A percentile compares a stretch with the other conserved stretches of the same genome.
Conservation (phyloP, 176 grass and related monocot genomes). For the Saccharum officinarum region DNA sequence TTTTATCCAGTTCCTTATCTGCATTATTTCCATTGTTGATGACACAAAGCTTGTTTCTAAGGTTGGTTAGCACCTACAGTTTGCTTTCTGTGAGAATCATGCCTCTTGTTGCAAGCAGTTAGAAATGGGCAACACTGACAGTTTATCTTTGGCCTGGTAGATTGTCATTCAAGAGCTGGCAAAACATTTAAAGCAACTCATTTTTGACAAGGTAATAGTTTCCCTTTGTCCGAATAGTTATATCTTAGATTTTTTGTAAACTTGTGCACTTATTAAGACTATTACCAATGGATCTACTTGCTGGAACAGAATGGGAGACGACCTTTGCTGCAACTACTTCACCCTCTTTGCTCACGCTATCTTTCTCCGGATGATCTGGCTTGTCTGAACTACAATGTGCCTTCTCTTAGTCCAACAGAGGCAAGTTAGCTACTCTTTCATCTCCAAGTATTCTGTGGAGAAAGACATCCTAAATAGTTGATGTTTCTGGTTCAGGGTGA, state of each 20-base stretch:
- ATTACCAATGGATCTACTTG: constrained; percentile 21
- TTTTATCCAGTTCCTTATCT: constrained; percentile 67
- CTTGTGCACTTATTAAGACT: neutral
- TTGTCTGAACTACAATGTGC: constrained; percentile 71
- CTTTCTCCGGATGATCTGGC: constrained; percentile 65
- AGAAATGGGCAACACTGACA: neutral
- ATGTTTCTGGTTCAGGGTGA: constrained; percentile 50
- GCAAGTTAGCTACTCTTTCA: constrained; percentile 36
- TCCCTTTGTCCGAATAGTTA: neutral
- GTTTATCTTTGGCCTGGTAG: constrained; percentile 45
- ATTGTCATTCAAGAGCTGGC: constrained; percentile 65
- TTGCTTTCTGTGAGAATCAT: neutral
- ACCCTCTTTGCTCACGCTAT: constrained; percentile 76
- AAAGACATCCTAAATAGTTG: constrained; percentile 8
- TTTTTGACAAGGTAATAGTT: constrained; percentile 76
- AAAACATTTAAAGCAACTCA: constrained; percentile 65
- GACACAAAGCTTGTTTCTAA: constrained; percentile 92
- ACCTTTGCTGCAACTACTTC: constrained; percentile 71
- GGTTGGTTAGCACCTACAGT: constrained; percentile 28
- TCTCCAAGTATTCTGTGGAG: constrained; percentile 11
- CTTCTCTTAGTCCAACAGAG: constrained; percentile 73
- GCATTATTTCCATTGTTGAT: constrained; percentile 83
- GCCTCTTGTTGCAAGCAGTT: neutral
- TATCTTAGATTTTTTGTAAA: neutral
- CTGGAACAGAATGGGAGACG: constrained; percentile 85